Conservation (phyloP, 2,329 filamentous ascomycete genomes). For the Esteya vermicola region DNA sequence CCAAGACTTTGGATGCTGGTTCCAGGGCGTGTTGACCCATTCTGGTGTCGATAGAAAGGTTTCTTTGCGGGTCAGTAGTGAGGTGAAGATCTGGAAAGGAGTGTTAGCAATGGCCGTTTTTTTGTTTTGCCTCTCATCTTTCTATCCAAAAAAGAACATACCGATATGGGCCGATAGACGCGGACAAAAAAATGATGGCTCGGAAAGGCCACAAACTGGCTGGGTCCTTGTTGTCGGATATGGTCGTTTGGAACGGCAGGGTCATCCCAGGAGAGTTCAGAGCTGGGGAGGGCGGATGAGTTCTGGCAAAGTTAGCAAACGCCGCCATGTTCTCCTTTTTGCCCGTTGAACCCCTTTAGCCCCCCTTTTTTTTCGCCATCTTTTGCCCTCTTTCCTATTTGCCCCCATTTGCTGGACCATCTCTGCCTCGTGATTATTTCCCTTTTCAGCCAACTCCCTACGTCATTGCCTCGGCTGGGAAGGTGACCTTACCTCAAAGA, state of each 20-base stretch:
- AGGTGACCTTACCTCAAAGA: constrained; percentile 43
- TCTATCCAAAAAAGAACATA: too few relatives aligned
- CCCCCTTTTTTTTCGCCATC: not conserved
- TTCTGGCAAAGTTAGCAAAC: constrained; percentile 23
- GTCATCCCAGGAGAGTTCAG: constrained; percentile 22
- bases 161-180: constrained; percentile 37
- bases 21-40: constrained; percentile 38
- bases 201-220: constrained; percentile 34
- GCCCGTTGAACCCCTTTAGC: not conserved
- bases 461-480: constrained; percentile 7
- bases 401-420: not conserved
- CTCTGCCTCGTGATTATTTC: not conserved
- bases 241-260: constrained; percentile 19
- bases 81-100: constrained; percentile 24
- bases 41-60: constrained; percentile 37
- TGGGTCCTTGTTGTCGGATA: constrained; percentile 29
- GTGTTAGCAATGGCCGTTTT: not conserved
- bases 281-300: constrained; percentile 20
- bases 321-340: not conserved
- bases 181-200: constrained; percentile 43
- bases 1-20: constrained; percentile 32
- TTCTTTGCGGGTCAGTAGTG: constrained; percentile 32
- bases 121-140: too few relatives aligned
- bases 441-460: not conserved
- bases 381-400: not conserved